These are phyloP conservation scores for Backusella circina DNA, from an alignment of 192 early-diverging fungal genomes.

Conservation along the genomic window DNA sequence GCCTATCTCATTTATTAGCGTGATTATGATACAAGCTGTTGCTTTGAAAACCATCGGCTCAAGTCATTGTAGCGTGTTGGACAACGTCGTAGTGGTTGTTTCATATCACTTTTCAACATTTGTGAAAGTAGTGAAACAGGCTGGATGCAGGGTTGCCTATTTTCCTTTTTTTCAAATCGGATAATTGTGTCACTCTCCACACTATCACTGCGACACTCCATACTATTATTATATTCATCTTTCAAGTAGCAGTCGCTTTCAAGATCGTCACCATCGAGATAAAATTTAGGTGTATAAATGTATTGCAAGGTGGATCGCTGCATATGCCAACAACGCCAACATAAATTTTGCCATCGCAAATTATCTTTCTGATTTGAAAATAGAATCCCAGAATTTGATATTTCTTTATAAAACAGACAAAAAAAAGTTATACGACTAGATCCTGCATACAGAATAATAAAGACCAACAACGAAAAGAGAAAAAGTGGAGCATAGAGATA, in stretches of 20 bases:
- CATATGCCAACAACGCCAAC: background rate
- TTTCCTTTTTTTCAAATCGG: slow-evolving; percentile 3
- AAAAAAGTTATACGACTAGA: background rate
- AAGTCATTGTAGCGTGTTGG: background rate
- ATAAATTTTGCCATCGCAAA: background rate
- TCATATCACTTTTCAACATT: background rate
- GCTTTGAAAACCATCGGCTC: background rate
- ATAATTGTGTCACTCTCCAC: background rate
- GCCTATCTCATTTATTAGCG: background rate
- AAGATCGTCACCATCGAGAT: background rate
- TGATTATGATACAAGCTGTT: background rate
- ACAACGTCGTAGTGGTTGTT: background rate
- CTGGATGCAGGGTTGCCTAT: background rate
- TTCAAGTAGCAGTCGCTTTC: background rate
- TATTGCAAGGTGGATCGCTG: background rate
- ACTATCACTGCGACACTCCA: background rate
- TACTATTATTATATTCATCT: background rate
- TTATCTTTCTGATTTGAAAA: background rate
- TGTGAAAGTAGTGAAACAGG: slow-evolving; percentile 2
- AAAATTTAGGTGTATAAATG: background rate
- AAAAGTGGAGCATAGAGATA: background rate
- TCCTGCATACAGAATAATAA: background rate
- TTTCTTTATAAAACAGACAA: background rate
- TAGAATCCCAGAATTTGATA: background rate
- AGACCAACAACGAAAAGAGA: background rate